These are phyloP conservation scores for Diaporthe capsici DNA, from an alignment of 2,329 filamentous ascomycete genomes.

Conservation along the genomic window DNA sequence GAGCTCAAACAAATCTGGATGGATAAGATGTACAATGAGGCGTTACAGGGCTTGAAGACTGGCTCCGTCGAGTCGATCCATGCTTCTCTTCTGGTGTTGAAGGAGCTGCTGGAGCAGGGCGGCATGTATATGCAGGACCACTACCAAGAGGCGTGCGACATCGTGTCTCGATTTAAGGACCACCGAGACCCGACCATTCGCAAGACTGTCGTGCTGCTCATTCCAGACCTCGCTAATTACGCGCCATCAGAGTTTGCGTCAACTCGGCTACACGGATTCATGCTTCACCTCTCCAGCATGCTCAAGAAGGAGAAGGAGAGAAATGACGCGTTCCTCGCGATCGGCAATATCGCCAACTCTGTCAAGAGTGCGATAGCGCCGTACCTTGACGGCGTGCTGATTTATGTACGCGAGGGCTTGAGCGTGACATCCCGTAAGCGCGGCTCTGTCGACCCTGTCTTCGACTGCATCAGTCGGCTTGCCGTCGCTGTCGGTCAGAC, in stretches of 20 bases:
- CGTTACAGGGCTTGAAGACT: conserved; percentile 82
- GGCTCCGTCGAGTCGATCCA: conserved; percentile 91
- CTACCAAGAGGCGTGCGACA: conserved; percentile 93
- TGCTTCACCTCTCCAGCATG: conserved; percentile 95
- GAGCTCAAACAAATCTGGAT: conserved; percentile 91
- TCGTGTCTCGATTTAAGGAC: conserved; percentile 92
- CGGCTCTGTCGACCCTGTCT: conserved; percentile 82
- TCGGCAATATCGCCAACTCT: conserved; percentile 95
- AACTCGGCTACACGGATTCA: conserved; percentile 92
- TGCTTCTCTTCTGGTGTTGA: conserved; percentile 92
- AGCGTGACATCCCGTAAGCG: conserved; percentile 81
- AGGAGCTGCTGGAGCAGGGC: conserved; percentile 92
- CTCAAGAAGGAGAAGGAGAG: conserved; percentile 95
- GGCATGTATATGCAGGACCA: conserved; percentile 99
- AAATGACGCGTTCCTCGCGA: conserved; percentile 94
- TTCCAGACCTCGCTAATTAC: conserved; percentile 93
- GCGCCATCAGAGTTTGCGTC: conserved; percentile 91
- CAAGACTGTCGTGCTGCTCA: conserved; percentile 89
- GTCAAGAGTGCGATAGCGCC: conserved; percentile 95
- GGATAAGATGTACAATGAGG: conserved; percentile 89
- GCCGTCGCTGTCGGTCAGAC: conserved; percentile 96
- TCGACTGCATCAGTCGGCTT: conserved; percentile 97
- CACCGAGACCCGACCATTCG: conserved; percentile 90
- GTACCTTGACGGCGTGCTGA: conserved; percentile 93
- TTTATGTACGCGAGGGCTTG: conserved; percentile 92